phyloP scores from a whole-genome alignment of 805 yeast genomes.

The Candida anglica region DNA sequence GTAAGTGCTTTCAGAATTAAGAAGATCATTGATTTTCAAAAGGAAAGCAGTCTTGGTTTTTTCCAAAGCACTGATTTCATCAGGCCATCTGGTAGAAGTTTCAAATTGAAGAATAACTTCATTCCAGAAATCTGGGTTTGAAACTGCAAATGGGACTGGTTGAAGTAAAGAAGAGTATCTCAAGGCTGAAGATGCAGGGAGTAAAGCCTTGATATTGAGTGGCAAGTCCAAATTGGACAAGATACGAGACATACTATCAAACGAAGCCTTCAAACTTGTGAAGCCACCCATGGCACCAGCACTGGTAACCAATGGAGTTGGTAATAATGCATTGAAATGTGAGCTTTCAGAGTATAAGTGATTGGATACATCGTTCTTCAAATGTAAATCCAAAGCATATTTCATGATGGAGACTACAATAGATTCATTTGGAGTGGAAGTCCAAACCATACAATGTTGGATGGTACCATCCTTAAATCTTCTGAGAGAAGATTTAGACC shows the following conservation, averaged over 20 bases:
- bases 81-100: conserved; percentile 92
- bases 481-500: conserved; percentile 76
- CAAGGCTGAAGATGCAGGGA: conserved; percentile 71
- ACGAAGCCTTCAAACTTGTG: conserved; percentile 34
- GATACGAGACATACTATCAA: conserved; percentile 47
- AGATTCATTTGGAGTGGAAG: conserved; percentile 50
- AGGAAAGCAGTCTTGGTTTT: conserved; percentile 88
- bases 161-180: conserved; percentile 71
- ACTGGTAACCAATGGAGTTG: conserved; percentile 44
- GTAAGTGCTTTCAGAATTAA: conserved; percentile 52
- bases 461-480: conserved; percentile 91
- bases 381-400: conserved; percentile 61
- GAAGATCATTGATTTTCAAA: conserved; percentile 51
- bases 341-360: conserved; percentile 34
- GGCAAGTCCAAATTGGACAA: conserved; percentile 55
- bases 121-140: conserved; percentile 75
- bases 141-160: conserved; percentile 78
- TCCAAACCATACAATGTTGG: conserved; percentile 89
- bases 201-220: conserved; percentile 62
- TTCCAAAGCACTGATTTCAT: conserved; percentile 79
- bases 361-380: conserved; percentile 41
- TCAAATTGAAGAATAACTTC: conserved; percentile 85
- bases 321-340: conserved; percentile 49
- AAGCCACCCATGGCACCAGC: conserved; percentile 20
- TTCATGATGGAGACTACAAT: conserved; percentile 61